Evolutionary conservation across 2,329 filamentous ascomycete genomes (phyloP).

Genomic region (Fusarium miscanthi): DNA sequence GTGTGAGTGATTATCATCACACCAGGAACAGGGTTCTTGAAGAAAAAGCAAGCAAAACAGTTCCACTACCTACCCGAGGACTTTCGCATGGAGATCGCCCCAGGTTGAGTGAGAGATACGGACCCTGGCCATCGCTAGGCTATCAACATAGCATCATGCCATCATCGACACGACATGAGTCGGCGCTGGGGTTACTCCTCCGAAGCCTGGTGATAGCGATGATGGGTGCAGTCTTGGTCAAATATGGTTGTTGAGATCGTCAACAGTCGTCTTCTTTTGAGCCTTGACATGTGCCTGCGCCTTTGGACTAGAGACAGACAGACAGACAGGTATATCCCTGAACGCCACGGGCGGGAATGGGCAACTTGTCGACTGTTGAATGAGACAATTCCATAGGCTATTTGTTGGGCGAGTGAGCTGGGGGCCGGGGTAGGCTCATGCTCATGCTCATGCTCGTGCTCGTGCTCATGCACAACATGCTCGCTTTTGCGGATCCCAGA

Average conservation of each 20-base stretch:
- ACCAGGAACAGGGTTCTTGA: conserved; percentile 21
- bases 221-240: neutral
- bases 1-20: conserved; percentile 7
- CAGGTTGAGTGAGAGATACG: neutral
- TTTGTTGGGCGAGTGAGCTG: conserved; percentile 21
- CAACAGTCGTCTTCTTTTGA: neutral
- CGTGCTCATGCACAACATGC: conserved; percentile 37
- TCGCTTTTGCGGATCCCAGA: conserved; percentile 37
- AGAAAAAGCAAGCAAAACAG: conserved; percentile 25
- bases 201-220: neutral
- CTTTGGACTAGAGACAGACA: neutral
- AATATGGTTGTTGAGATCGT: neutral
- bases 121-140: neutral
- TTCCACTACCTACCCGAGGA: conserved; percentile 6
- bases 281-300: neutral
- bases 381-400: conserved; percentile 17
- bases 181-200: neutral
- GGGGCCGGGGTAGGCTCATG: conserved; percentile 16
- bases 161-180: neutral
- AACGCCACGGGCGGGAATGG: conserved; percentile 21
- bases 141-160: neutral
- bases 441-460: neutral
- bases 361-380: conserved; percentile 3
- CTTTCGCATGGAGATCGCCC: conserved; percentile 9
- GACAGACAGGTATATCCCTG: neutral